phyloP scores from a whole-genome alignment of 2,329 filamentous ascomycete genomes.

The Tolypocladium ovalisporum region DNA sequence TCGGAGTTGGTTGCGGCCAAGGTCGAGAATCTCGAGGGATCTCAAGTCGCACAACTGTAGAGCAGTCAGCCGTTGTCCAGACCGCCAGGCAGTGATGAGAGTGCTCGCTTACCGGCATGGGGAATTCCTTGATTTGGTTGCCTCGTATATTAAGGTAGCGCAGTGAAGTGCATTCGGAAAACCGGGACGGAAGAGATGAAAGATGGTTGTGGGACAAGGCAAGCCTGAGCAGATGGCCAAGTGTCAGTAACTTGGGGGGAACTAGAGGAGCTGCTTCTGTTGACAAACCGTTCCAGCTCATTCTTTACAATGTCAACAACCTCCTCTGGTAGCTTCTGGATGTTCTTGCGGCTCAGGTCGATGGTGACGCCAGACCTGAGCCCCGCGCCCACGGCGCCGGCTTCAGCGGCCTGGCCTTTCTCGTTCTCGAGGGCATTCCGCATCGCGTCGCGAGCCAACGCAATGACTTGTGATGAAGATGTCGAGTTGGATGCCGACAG shows the following conservation, averaged over 20 bases:
- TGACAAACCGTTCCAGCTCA: slow-evolving; percentile 56
- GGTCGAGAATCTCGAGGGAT: slow-evolving; percentile 83
- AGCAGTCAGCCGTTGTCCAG: slow-evolving; percentile 8
- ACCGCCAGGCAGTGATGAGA: slow-evolving; percentile 4
- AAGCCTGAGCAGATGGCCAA: slow-evolving; percentile 37
- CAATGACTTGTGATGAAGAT: slow-evolving; percentile 53
- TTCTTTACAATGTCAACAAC: slow-evolving; percentile 65
- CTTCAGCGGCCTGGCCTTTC: slow-evolving; percentile 51
- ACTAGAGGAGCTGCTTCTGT: not conserved
- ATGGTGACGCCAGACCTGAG: slow-evolving; percentile 65
- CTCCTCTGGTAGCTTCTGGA: slow-evolving; percentile 60
- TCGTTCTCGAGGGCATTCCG: slow-evolving; percentile 55
- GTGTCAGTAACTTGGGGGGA: slow-evolving; percentile 6
- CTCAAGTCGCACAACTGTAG: slow-evolving; percentile 71
- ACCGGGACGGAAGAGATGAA: slow-evolving; percentile 55
- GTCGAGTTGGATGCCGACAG: slow-evolving; percentile 41
- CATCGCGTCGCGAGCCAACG: slow-evolving; percentile 56
- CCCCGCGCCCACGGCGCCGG: slow-evolving; percentile 45
- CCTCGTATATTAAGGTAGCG: slow-evolving; percentile 73
- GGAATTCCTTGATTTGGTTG: slow-evolving; percentile 58
- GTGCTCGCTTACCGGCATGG: slow-evolving; percentile 34
- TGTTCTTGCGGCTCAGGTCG: slow-evolving; percentile 65
- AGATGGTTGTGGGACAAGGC: slow-evolving; percentile 74
- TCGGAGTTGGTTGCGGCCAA: slow-evolving; percentile 78
- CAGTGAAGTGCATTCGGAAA: slow-evolving; percentile 65